Evolutionary conservation across 163 green algal genomes (phyloP).

Genomic region (Coccomyxa subellipsoidea): DNA sequence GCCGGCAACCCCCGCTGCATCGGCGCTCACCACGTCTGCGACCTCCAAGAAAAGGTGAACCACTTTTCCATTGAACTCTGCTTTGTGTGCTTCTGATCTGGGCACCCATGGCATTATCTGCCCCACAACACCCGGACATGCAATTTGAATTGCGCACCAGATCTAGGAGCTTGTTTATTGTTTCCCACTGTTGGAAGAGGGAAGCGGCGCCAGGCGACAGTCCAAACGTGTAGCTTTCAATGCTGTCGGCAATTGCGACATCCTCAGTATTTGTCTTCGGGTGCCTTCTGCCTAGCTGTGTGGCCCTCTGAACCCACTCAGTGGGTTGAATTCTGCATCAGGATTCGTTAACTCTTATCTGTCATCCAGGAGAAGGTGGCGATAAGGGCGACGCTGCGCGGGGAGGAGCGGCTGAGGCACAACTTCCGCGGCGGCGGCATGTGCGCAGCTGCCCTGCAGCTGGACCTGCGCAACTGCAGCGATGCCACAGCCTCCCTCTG

Average conservation of each 20-base stretch:
- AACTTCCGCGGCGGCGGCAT: not conserved
- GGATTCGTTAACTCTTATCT: no score
- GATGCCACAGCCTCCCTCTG: not conserved
- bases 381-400: not conserved
- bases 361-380: not conserved
- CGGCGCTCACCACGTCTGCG: not conserved
- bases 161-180: not conserved
- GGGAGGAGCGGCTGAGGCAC: not conserved
- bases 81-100: not conserved
- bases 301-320: no score
- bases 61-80: not conserved
- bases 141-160: not conserved
- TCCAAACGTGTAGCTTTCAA: not conserved
- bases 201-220: not conserved
- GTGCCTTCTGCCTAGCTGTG: no score
- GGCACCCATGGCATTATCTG: not conserved
- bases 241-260: not conserved
- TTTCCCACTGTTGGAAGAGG: not conserved
- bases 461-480: conserved; percentile 6
- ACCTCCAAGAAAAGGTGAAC: not conserved
- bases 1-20: not conserved
- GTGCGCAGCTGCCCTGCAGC: not conserved
- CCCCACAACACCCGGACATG: not conserved
- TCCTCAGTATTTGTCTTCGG: no score
- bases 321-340: no score